phyloP scores from a whole-genome alignment of 148 eudicot genomes.

The Fallopia convolvulus region DNA sequence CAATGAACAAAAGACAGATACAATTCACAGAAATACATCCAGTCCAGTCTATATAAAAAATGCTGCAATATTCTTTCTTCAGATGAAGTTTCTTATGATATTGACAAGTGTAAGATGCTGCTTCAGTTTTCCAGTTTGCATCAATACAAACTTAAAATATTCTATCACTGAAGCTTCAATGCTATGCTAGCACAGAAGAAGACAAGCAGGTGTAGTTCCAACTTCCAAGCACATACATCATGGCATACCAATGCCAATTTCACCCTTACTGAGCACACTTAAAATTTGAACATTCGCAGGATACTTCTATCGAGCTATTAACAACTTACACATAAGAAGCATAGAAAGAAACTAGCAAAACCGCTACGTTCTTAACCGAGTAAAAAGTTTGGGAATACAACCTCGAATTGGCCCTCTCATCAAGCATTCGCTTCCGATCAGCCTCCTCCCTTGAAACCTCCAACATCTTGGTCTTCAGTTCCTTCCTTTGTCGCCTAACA shows the following conservation, averaged over 20 bases:
- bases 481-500: conserved; percentile 80
- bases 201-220: not conserved
- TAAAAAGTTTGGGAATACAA: conserved; percentile 8
- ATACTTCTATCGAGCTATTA: not conserved
- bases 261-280: not conserved
- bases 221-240: not conserved
- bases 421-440: conserved; percentile 91
- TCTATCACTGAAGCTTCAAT: not conserved
- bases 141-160: not conserved
- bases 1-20: not conserved
- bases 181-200: not conserved
- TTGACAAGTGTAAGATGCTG: not conserved
- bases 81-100: not conserved
- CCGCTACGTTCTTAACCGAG: not conserved
- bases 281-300: not conserved
- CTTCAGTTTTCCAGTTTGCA: not conserved
- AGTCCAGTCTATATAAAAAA: not conserved
- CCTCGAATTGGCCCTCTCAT: conserved; percentile 90
- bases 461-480: conserved; percentile 75
- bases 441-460: conserved; percentile 94
- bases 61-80: not conserved
- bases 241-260: not conserved
- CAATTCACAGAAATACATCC: not conserved
- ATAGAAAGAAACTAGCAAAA: too few species aligned
- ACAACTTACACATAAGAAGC: too few species aligned